A percentile compares a stretch with the other conserved stretches of the same genome.
Conservation (phyloP, 2,329 filamentous ascomycete species). For the Trichoderma sp. region DNA sequence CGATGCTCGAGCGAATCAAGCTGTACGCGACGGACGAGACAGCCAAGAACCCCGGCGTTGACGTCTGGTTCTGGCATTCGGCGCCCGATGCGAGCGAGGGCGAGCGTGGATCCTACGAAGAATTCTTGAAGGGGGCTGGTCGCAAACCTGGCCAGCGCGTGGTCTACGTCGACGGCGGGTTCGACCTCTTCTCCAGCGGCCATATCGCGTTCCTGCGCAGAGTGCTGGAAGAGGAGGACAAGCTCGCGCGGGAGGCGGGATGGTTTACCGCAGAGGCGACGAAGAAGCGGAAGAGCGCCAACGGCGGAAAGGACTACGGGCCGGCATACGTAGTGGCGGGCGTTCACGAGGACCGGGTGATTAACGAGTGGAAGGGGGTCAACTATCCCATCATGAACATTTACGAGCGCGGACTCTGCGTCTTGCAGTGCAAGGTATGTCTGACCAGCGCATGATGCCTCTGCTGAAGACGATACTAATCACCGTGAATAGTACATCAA, state of each 20-base stretch:
- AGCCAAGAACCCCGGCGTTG: slow-evolving; percentile 74
- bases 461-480: background rate
- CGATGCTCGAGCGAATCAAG: slow-evolving; percentile 75
- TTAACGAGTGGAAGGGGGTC: slow-evolving; percentile 94
- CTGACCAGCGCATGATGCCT: background rate
- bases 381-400: slow-evolving; percentile 99
- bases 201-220: slow-evolving; percentile 92
- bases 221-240: slow-evolving; percentile 74
- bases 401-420: slow-evolving; percentile 92
- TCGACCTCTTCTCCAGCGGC: slow-evolving; percentile 93
- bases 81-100: slow-evolving; percentile 48
- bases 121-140: slow-evolving; percentile 70
- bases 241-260: slow-evolving; percentile 64
- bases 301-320: slow-evolving; percentile 68
- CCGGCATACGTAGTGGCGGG: slow-evolving; percentile 90
- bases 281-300: slow-evolving; percentile 62
- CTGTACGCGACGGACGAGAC: slow-evolving; percentile 88
- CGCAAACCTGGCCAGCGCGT: slow-evolving; percentile 78
- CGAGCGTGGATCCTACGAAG: slow-evolving; percentile 66
- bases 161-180: slow-evolving; percentile 94
- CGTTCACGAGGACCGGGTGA: slow-evolving; percentile 90
- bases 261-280: slow-evolving; percentile 73
- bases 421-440: slow-evolving; percentile 85
- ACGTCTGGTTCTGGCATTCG: slow-evolving; percentile 82
- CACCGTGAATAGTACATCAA: slow-evolving; percentile 70